Base-by-base conservation (phyloP, 1,284 basidiomycete genomes). In the Microbotryum saponariae region DNA sequence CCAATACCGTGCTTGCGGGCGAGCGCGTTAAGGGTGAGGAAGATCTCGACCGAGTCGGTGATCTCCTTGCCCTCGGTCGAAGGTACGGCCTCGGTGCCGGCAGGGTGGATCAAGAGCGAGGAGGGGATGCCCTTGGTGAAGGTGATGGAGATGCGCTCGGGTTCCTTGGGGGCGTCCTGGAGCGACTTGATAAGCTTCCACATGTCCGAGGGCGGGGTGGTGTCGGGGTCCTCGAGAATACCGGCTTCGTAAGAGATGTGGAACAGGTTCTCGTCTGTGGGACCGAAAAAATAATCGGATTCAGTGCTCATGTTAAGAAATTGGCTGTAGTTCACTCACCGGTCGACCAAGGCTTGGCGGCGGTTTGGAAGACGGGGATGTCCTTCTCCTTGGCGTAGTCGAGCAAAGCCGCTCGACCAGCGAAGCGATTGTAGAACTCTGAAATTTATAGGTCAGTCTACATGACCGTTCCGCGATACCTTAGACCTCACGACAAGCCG, bases 171-270 rank as follows among this genome's bases (percentile, higher is more conserved):
- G 5, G 94, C 91, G 60, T 86, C 78, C 74, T 91, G 86, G 58
- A 91, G 88, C 42, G 88, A 82, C 67, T 82, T 82, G 66, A 91
- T 97, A 70, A 98, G 85, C 78, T 97, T 97, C 94, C 96, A 99
- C 94, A 99, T 99, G 81, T 98, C 94, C n/a, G 78, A 77, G 33
- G 94, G 94, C 60, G 96, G 94, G 10, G 92, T 97, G 66, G 81
- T 86, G 82, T 96, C 84, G 70, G 94, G 94, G 76, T 98, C 89
- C 77, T 99, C 96, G 68, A 98, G 86, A 76, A 98, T 97, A 61
- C 94, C 94, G 37, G 94, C 94, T 78, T 99, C 94, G 79, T 97
- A 98, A 25, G 93, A 98, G 77, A 97, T 98, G 82, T 99, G 94
- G 86, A 96, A 97, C 60, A 98, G 82, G 80, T 98, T 98, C 80